Evolutionary conservation across 139 green algal species (phyloP).

Genomic region (Chlamydomonas eustigma): DNA sequence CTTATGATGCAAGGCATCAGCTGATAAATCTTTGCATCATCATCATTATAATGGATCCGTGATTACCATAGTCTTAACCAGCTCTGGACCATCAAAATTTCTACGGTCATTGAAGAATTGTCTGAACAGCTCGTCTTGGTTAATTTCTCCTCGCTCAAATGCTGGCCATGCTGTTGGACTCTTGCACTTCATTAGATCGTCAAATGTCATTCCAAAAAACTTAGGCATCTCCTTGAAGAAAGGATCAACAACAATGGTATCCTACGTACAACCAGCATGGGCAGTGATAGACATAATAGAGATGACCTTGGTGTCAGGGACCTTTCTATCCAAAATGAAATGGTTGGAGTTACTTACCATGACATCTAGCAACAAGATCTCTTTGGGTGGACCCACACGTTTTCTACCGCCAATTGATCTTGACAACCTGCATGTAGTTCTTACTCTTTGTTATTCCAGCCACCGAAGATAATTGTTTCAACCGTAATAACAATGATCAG

Average conservation of each 20-base stretch:
- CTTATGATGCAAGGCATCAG: too few species aligned
- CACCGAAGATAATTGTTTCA: too few species aligned
- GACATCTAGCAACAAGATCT: slow-evolving; percentile 56
- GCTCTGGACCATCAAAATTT: slow-evolving; percentile 50
- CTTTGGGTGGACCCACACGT: too few species aligned
- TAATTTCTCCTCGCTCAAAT: slow-evolving; percentile 74
- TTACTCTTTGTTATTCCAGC: too few species aligned
- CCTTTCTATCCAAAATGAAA: neutral
- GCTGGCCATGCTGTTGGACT: slow-evolving; percentile 82
- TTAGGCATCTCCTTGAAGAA: slow-evolving; percentile 79
- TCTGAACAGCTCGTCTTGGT: slow-evolving; percentile 57
- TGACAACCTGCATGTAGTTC: too few species aligned
- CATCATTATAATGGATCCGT: too few species aligned
- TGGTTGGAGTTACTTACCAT: slow-evolving; percentile 42
- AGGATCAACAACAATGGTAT: slow-evolving; percentile 75
- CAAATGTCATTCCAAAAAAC: slow-evolving; percentile 64
- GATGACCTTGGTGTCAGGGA: neutral
- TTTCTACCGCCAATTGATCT: too few species aligned
- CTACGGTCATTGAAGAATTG: slow-evolving; percentile 82
- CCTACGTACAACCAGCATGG: slow-evolving; percentile 27
- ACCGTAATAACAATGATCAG: too few species aligned
- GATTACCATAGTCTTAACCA: slow-evolving; percentile 64
- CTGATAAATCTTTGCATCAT: too few species aligned
- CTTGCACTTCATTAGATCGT: slow-evolving; percentile 74
- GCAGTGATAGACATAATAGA: neutral